Percentiles rank a stretch among this genome's conserved stretches.
phyloP scores from a whole-genome alignment of 176 grass and related monocot genomes.

The Lolium perenne region DNA sequence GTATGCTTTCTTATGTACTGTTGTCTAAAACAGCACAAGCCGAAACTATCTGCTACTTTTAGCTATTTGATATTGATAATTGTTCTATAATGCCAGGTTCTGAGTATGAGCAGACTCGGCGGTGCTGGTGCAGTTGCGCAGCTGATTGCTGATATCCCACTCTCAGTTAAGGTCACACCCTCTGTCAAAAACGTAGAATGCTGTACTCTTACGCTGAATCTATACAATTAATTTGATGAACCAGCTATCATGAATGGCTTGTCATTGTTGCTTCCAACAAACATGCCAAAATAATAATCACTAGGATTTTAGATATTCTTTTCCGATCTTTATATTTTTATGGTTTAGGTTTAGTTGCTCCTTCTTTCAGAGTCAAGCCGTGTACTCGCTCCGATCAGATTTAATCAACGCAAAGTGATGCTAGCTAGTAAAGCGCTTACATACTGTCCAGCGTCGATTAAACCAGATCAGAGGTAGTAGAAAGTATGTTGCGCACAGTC shows the following conservation, averaged over 20 bases:
- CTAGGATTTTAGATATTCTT: constrained; percentile 11
- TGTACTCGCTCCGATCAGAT: background rate
- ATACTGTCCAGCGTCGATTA: too few relatives aligned
- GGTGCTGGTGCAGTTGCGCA: constrained; percentile 96
- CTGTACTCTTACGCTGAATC: constrained; percentile 14
- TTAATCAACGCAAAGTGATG: too few relatives aligned
- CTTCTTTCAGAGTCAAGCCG: constrained; percentile 2
- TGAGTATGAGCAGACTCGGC: constrained; percentile 98
- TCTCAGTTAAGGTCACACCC: constrained; percentile 76
- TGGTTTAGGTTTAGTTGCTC: background rate
- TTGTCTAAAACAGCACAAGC: background rate
- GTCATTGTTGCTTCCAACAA: constrained; percentile 14
- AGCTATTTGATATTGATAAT: background rate
- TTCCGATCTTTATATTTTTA: background rate
- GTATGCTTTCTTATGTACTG: constrained; percentile 47
- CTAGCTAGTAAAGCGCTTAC: too few relatives aligned
- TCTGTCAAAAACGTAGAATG: constrained; percentile 8
- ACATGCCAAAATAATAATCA: background rate
- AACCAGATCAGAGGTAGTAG: background rate
- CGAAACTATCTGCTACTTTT: background rate
- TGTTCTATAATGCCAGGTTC: constrained; percentile 60
- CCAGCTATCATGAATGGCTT: constrained; percentile 17
- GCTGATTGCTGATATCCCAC: constrained; percentile 93
- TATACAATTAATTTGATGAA: background rate
- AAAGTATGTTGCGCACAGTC: background rate